Conservation (phyloP, 352 stramenopile genomes). For the Phytophthora fragariaefolia region DNA sequence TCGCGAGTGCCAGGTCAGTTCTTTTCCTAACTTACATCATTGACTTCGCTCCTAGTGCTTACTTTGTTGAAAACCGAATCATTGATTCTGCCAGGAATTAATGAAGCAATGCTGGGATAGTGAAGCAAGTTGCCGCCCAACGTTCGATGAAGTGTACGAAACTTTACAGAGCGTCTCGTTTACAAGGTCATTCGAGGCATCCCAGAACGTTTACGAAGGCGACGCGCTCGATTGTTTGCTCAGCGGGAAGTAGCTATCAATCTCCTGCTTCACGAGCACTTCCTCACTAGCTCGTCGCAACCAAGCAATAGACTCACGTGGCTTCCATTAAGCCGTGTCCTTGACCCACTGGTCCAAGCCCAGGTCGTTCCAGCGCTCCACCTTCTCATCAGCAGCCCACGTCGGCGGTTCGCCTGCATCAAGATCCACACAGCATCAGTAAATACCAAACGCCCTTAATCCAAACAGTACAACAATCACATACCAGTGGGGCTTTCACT, state of each 20-base stretch:
- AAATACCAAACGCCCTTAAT: not conserved
- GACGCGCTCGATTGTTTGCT: constrained; percentile 69
- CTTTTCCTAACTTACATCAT: no score
- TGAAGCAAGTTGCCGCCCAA: constrained; percentile 55
- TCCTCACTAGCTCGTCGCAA: not conserved
- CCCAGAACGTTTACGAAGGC: constrained; percentile 50
- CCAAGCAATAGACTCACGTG: not conserved
- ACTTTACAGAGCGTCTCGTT: constrained; percentile 43
- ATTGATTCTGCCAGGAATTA: constrained; percentile 47
- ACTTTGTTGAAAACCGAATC: no score
- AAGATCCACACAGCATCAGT: constrained; percentile 4
- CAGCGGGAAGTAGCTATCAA: constrained; percentile 38
- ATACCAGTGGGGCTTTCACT: constrained; percentile 57
- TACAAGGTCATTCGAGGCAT: constrained; percentile 39
- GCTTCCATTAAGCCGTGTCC: constrained; percentile 37
- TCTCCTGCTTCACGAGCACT: not conserved
- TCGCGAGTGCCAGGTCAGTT: constrained; percentile 50
- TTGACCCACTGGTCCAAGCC: constrained; percentile 71
- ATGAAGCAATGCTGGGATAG: constrained; percentile 76
- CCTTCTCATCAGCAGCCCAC: constrained; percentile 61
- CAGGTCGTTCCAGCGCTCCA: constrained; percentile 83
- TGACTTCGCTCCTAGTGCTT: no score
- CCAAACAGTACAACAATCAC: not conserved
- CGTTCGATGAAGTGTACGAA: constrained; percentile 69
- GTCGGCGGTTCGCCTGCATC: constrained; percentile 54